Evolutionary conservation across 179 eudicot genomes (phyloP).

Genomic region (Patellifolia procumbens): DNA sequence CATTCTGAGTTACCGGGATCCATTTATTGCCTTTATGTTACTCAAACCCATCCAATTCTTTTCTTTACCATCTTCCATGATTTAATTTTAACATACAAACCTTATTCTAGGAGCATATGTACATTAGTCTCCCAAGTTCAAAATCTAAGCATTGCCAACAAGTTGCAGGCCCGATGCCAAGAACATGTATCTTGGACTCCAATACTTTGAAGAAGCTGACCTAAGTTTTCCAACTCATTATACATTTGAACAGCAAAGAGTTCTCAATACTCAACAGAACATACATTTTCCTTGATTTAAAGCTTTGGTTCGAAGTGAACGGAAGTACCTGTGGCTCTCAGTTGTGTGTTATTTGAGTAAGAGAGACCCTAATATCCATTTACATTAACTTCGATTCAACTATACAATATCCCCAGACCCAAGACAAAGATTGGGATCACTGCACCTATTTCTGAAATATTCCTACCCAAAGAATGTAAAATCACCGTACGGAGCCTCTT

Average conservation of each 20-base stretch:
- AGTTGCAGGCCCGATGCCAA: no score
- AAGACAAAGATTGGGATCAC: background rate
- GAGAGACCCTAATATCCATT: background rate
- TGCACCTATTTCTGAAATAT: background rate
- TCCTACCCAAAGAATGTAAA: background rate
- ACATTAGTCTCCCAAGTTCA: no score
- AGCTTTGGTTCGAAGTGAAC: background rate
- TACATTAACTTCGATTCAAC: background rate
- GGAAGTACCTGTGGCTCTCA: background rate
- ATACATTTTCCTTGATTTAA: background rate
- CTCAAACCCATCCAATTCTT: no score
- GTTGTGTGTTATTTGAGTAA: background rate
- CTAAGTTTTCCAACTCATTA: background rate
- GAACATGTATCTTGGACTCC: background rate
- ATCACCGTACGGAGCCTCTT: no score
- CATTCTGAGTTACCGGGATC: no score
- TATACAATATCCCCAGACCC: slow-evolving; percentile 1
- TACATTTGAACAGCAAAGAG: background rate
- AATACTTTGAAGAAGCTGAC: background rate
- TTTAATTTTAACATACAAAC: no score
- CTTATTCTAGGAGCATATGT: no score
- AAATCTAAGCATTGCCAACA: no score
- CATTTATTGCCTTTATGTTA: no score
- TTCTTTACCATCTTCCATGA: no score
- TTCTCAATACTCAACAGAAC: background rate